phyloP scores from a whole-genome alignment of 73 alveolate species.

The Paramecium biaurelia region DNA sequence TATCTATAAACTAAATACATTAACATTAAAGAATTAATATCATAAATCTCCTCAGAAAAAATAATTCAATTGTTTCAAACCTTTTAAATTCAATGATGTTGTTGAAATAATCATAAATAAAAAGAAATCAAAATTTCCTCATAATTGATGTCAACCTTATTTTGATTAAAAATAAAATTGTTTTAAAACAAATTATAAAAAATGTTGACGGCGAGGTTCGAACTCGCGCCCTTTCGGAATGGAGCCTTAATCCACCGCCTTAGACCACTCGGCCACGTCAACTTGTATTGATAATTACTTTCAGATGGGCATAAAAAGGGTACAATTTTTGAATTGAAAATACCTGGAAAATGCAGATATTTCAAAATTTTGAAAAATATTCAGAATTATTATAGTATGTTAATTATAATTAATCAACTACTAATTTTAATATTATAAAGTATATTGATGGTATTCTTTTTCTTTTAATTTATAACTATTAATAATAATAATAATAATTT shows the following conservation, averaged over 20 bases:
- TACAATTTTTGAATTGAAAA: background rate
- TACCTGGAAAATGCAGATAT: background rate
- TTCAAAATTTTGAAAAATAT: too few relatives aligned
- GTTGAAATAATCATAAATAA: too few relatives aligned
- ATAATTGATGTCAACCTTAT: background rate
- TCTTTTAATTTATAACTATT: too few relatives aligned
- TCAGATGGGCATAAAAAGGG: background rate
- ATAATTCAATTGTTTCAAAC: too few relatives aligned
- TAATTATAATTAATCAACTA: too few relatives aligned
- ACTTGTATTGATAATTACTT: background rate
- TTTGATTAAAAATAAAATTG: too few relatives aligned
- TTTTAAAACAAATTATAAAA: background rate
- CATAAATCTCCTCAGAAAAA: background rate
- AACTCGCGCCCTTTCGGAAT: constrained; percentile 72
- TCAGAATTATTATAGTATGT: background rate
- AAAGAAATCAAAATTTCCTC: background rate
- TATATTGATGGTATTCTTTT: background rate
- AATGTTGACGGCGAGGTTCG: constrained; percentile 67
- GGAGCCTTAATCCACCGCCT: constrained; percentile 71
- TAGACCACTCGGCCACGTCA: constrained; percentile 61
- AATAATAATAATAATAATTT: background rate
- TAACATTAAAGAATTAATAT: background rate
- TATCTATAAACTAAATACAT: background rate
- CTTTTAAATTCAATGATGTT: background rate
- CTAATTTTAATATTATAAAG: background rate